These are phyloP conservation scores for Taphrina sp. DNA, from an alignment of 1,139 yeast species.

Conservation along the genomic window DNA sequence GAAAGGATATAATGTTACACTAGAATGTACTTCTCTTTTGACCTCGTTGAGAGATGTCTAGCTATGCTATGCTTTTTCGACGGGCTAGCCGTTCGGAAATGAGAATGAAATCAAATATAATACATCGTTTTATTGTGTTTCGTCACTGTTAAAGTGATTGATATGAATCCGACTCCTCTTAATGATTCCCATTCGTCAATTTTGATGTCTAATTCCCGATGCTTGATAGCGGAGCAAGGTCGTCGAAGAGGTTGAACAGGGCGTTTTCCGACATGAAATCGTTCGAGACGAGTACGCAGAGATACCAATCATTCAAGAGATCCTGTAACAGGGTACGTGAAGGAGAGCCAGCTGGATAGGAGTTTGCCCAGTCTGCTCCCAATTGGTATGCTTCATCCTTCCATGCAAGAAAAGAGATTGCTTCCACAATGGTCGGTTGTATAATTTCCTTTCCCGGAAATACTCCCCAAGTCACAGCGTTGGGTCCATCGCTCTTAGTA, in stretches of 20 bases:
- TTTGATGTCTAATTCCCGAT: too few relatives aligned
- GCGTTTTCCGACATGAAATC: constrained; percentile 49
- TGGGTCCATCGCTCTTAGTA: constrained; percentile 68
- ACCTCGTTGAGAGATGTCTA: too few relatives aligned
- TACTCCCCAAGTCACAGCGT: constrained; percentile 97
- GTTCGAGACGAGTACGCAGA: constrained; percentile 89
- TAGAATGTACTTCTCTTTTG: too few relatives aligned
- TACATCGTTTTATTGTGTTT: too few relatives aligned
- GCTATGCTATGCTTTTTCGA: too few relatives aligned
- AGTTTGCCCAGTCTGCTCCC: constrained; percentile 71
- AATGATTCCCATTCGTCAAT: too few relatives aligned
- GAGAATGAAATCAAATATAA: too few relatives aligned
- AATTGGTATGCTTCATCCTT: constrained; percentile 90
- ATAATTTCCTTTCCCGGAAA: constrained; percentile 89
- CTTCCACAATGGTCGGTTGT: constrained; percentile 92
- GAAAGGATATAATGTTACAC: too few relatives aligned
- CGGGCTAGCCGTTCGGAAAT: too few relatives aligned
- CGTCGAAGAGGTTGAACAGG: constrained; percentile 23
- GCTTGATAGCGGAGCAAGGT: constrained; percentile 2
- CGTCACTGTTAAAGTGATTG: too few relatives aligned
- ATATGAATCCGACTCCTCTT: too few relatives aligned
- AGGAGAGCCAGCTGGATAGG: constrained; percentile 46
- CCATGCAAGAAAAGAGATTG: constrained; percentile 88
- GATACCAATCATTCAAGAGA: constrained; percentile 61
- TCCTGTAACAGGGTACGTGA: constrained; percentile 50